Evolutionary conservation across 2,329 filamentous ascomycete genomes (phyloP).

Genomic region (Fusarium ramigenum): DNA sequence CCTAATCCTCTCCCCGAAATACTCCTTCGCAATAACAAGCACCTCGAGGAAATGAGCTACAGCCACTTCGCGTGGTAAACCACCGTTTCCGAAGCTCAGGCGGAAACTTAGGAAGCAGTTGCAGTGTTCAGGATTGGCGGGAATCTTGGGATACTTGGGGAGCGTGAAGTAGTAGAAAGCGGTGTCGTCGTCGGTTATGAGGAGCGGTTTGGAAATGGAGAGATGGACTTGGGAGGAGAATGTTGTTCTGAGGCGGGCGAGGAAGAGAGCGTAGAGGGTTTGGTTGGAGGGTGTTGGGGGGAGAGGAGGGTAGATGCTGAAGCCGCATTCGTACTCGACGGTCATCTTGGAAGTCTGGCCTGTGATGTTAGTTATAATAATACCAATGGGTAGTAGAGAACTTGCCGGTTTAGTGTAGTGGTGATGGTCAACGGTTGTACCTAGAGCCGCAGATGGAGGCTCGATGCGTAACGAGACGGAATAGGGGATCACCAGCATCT

Average conservation of each 20-base stretch:
- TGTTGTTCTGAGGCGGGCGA: background rate
- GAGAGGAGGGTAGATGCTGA: background rate
- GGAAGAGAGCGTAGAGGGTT: background rate
- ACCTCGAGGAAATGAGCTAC: background rate
- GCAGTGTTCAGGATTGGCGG: background rate
- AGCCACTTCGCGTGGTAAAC: background rate
- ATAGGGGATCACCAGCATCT: background rate
- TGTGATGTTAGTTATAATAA: background rate
- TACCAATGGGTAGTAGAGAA: background rate
- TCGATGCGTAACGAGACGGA: background rate
- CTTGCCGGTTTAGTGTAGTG: no score
- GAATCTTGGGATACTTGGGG: background rate
- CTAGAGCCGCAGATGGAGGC: background rate
- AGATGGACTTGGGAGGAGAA: background rate
- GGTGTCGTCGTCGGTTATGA: background rate
- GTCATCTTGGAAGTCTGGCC: background rate
- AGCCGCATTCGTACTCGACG: background rate
- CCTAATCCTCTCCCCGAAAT: background rate
- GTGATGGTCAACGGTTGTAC: fast-evolving
- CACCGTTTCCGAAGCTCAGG: background rate
- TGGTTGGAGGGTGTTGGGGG: background rate
- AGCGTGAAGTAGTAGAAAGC: background rate
- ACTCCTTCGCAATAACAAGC: background rate
- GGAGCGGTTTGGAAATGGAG: background rate
- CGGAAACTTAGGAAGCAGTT: background rate